Evolutionary conservation across 108 stramenopile species (phyloP).

Genomic region (Skeletonema grethae): DNA sequence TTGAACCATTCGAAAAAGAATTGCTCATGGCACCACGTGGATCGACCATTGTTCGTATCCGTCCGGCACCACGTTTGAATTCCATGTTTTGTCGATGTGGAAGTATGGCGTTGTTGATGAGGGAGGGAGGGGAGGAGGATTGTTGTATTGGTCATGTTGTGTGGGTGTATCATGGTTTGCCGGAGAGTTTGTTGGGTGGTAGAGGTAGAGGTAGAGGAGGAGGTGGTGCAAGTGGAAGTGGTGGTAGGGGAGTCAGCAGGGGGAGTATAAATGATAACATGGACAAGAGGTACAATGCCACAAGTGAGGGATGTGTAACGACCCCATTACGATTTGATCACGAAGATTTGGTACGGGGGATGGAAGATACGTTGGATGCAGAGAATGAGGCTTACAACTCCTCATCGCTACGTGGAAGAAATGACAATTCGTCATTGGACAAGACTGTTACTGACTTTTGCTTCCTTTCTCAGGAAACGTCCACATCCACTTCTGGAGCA

Average conservation of each 20-base stretch:
- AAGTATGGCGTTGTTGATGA: conserved; percentile 38
- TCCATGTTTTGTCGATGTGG: conserved; percentile 18
- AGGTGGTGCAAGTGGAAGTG: not conserved
- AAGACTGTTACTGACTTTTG: conserved; percentile 39
- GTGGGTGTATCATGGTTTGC: conserved; percentile 36
- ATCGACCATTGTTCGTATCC: conserved; percentile 58
- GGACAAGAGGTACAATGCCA: conserved; percentile 5
- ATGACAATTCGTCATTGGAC: not conserved
- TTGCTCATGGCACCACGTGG: conserved; percentile 33
- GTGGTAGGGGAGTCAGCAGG: not conserved
- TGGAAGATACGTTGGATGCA: conserved; percentile 18
- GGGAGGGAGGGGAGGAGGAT: conserved; percentile 15
- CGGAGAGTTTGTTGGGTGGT: not conserved
- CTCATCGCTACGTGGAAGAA: conserved; percentile 5
- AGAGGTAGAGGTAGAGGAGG: not conserved
- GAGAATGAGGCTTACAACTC: conserved; percentile 33
- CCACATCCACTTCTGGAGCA: not conserved
- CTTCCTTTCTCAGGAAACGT: conserved; percentile 18
- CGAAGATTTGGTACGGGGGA: conserved; percentile 27
- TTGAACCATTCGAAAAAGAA: conserved; percentile 66
- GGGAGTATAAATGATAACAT: not conserved
- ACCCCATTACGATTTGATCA: conserved; percentile 22
- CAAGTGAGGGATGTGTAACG: conserved; percentile 44
- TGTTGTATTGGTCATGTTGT: conserved; percentile 18
- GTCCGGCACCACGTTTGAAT: conserved; percentile 48